These are phyloP conservation scores for Neofusicoccum ribis DNA, from an alignment of 2,329 filamentous ascomycete genomes.

Conservation along the genomic window DNA sequence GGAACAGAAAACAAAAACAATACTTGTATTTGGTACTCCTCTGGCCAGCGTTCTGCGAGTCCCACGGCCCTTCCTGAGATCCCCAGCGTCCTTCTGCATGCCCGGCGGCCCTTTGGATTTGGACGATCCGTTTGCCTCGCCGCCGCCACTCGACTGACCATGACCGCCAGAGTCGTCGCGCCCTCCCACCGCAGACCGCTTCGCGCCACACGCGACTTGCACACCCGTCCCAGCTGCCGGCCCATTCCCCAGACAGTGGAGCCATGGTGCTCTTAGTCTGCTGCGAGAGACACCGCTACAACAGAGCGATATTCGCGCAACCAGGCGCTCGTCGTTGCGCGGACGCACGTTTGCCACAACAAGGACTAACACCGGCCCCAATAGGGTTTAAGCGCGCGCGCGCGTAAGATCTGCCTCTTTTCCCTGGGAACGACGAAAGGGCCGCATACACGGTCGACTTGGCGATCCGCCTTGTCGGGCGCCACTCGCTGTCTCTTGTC, in stretches of 20 bases:
- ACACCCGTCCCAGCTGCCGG: background rate
- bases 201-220: background rate
- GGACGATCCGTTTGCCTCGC: background rate
- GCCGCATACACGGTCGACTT: background rate
- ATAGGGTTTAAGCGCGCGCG: background rate
- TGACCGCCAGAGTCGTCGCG: background rate
- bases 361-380: background rate
- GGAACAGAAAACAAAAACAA: constrained; percentile 13
- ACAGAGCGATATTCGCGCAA: background rate
- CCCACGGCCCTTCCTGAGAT: too few species aligned
- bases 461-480: background rate
- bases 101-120: background rate
- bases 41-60: background rate
- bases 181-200: background rate
- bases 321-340: too few species aligned
- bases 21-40: constrained; percentile 13
- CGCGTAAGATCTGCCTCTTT: too few species aligned
- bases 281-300: background rate
- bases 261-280: background rate
- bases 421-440: background rate
- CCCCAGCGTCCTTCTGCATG: too few species aligned
- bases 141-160: background rate
- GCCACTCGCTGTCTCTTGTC: too few species aligned
- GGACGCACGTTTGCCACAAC: background rate
- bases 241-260: background rate